Percentiles rank a stretch among this genome's conserved stretches.
These are phyloP conservation scores for Spiraea crenata DNA, from an alignment of 331 rosid species.

Conservation along the genomic window DNA sequence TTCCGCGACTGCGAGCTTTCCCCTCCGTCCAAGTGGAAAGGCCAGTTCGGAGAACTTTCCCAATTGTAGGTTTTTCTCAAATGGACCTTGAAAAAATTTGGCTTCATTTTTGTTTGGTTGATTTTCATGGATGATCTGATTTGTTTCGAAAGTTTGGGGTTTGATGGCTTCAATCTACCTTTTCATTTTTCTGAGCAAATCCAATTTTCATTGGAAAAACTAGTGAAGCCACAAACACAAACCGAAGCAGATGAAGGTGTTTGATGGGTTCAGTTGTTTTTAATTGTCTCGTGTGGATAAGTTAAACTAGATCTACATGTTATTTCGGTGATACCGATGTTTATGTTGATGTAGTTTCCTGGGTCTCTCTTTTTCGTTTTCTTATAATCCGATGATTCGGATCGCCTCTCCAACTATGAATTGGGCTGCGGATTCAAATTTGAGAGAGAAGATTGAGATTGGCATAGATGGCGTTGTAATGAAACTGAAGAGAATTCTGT, in stretches of 20 bases:
- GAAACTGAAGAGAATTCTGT: no score
- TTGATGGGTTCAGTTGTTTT: neutral
- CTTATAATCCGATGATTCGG: conserved; percentile 17
- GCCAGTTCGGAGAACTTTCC: neutral
- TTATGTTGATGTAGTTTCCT: neutral
- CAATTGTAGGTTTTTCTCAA: conserved; percentile 16
- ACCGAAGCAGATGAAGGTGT: neutral
- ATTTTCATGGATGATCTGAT: no score
- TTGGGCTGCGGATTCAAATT: no score
- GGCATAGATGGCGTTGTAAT: no score
- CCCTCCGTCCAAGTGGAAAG: no score
- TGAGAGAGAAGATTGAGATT: no score
- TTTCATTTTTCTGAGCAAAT: neutral
- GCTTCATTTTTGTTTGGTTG: conserved; percentile 1
- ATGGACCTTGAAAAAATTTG: neutral
- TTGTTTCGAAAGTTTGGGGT: conserved; percentile 9
- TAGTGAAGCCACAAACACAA: neutral
- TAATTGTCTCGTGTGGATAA: neutral
- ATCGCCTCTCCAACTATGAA: no score
- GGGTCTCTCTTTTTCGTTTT: neutral
- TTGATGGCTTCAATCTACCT: conserved; percentile 37
- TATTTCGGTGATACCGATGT: neutral
- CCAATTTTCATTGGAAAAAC: neutral
- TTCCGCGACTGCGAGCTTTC: no score
- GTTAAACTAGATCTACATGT: conserved; percentile 4